These are phyloP conservation scores for Dactylonectria macrodidyma DNA, from an alignment of 2,329 filamentous ascomycete genomes.

Conservation along the genomic window DNA sequence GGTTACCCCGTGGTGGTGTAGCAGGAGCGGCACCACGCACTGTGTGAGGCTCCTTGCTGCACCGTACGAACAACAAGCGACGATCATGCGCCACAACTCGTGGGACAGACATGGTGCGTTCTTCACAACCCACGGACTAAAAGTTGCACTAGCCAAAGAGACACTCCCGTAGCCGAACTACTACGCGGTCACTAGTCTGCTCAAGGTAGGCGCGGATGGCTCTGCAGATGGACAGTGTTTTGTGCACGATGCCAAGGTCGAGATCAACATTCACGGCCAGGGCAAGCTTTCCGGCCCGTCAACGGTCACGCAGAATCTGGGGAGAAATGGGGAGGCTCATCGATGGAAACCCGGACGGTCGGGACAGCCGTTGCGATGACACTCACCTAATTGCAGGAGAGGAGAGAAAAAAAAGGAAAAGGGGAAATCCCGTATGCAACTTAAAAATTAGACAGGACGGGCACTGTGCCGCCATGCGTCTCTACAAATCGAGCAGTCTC, in stretches of 20 bases:
- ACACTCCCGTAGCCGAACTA: background rate
- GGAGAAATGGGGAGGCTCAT: background rate
- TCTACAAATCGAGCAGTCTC: slow-evolving; percentile 9
- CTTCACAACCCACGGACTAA: background rate
- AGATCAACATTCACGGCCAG: background rate
- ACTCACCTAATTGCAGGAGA: background rate
- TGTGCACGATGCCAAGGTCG: background rate
- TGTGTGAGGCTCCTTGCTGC: slow-evolving; percentile 9
- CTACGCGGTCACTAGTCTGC: slow-evolving; percentile 1
- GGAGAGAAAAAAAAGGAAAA: background rate
- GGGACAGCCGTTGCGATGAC: background rate
- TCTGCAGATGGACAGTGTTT: slow-evolving; percentile 1
- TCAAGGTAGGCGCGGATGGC: slow-evolving; percentile 3
- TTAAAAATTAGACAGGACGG: background rate
- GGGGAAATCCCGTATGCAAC: background rate
- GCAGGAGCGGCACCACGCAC: slow-evolving; percentile 12
- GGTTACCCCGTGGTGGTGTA: slow-evolving; percentile 19
- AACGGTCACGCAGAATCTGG: slow-evolving; percentile 16
- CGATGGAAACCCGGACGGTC: background rate
- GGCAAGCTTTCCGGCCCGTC: slow-evolving; percentile 28
- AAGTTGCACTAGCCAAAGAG: slow-evolving; percentile 9
- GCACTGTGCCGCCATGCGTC: slow-evolving; percentile 18
- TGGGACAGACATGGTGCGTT: slow-evolving; percentile 10
- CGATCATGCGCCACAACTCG: slow-evolving; percentile 21
- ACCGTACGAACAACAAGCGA: slow-evolving; percentile 17